A percentile compares a stretch with the other conserved stretches of the same genome.
These are phyloP conservation scores for Pichia terricola DNA, from an alignment of 1,139 yeast species.

Conservation along the genomic window DNA sequence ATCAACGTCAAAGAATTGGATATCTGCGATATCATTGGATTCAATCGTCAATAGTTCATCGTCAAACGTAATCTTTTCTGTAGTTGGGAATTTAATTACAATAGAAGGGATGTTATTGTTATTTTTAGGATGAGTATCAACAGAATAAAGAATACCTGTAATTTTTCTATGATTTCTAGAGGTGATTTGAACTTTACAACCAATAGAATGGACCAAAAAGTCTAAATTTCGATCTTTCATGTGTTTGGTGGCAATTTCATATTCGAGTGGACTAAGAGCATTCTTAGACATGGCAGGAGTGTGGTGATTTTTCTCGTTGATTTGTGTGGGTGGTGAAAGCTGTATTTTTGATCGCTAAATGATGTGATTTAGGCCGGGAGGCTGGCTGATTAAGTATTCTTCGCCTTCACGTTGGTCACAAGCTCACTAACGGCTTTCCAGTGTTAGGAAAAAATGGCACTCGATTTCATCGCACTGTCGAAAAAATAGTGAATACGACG, in stretches of 20 bases:
- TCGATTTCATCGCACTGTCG: no score
- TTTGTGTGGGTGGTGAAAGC: no score
- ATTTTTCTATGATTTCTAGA: constrained; percentile 24
- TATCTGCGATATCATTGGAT: constrained; percentile 55
- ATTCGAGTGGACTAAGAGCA: constrained; percentile 19
- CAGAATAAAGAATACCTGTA: constrained; percentile 45
- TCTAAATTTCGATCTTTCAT: constrained; percentile 29
- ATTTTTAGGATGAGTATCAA: constrained; percentile 19
- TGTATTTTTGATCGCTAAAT: no score
- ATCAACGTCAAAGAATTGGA: constrained; percentile 41
- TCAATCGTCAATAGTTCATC: constrained; percentile 35
- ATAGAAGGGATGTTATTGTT: constrained; percentile 32
- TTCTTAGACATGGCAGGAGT: not conserved
- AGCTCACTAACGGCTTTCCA: no score
- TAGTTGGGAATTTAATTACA: constrained; percentile 37
- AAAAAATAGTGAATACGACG: no score
- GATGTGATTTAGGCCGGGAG: no score
- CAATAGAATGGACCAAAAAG: constrained; percentile 32
- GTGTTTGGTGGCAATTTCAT: constrained; percentile 21
- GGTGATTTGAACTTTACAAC: constrained; percentile 41
- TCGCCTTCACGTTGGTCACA: no score
- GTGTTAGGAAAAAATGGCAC: no score
- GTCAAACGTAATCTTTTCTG: constrained; percentile 12
- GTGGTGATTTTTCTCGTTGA: not conserved
- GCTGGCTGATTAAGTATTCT: no score